Conservation (phyloP, 352 stramenopile species). For the Phytopythium kandeliae region DNA sequence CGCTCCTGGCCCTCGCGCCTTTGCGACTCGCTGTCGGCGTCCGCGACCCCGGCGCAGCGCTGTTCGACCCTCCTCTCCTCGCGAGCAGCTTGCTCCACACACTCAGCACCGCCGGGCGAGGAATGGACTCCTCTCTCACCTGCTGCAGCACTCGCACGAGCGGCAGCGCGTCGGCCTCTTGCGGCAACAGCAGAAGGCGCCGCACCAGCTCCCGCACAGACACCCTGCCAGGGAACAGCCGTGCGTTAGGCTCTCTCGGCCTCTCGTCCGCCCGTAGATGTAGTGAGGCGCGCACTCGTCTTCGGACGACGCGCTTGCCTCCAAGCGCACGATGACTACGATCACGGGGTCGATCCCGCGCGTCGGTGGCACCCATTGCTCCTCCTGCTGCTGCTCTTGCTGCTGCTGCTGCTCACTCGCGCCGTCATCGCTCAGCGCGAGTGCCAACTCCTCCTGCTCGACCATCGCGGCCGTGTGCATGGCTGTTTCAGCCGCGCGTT, state of each 20-base stretch:
- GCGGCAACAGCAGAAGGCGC: conserved; percentile 26
- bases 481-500: background rate
- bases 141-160: conserved; percentile 47
- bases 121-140: conserved; percentile 40
- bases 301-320: conserved; percentile 13
- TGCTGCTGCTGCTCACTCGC: background rate
- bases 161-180: conserved; percentile 21
- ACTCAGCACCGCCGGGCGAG: conserved; percentile 38
- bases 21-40: conserved; percentile 4
- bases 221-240: conserved; percentile 15
- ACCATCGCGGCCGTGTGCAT: conserved; percentile 7
- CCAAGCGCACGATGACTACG: conserved; percentile 31
- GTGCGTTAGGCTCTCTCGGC: background rate
- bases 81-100: conserved; percentile 45
- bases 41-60: background rate
- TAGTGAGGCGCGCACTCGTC: conserved; percentile 31
- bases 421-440: conserved; percentile 42
- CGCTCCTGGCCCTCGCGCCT: conserved; percentile 27
- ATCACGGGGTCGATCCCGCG: conserved; percentile 22
- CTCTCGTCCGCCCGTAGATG: background rate
- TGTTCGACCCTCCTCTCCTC: conserved; percentile 1
- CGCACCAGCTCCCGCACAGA: conserved; percentile 26
- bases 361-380: background rate
- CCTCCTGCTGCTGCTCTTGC: conserved; percentile 8
- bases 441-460: conserved; percentile 26